phyloP scores from a whole-genome alignment of 2,329 filamentous ascomycete species.

The Ambrosiella beaveri region DNA sequence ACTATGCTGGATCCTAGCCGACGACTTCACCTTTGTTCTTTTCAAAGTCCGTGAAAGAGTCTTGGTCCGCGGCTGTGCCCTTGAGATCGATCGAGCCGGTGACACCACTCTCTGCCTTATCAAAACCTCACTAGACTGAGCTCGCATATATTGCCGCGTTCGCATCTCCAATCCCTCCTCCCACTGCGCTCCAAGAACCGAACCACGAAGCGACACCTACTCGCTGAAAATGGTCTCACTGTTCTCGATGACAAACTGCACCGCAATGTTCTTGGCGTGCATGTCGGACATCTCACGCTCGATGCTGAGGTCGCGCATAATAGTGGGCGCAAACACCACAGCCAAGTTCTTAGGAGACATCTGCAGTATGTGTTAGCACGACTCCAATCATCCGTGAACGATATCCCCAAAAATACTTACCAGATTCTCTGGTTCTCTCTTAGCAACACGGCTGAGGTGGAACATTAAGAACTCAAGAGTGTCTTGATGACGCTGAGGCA shows the following conservation, averaged over 20 bases:
- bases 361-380: slow-evolving; percentile 21
- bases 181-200: slow-evolving; percentile 1
- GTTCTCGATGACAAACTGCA: slow-evolving; percentile 88
- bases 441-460: slow-evolving; percentile 75
- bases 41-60: background rate
- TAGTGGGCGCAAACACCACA: slow-evolving; percentile 93
- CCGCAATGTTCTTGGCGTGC: slow-evolving; percentile 76
- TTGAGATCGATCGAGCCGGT: slow-evolving; percentile 4
- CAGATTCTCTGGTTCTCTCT: slow-evolving; percentile 68
- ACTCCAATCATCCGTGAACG: background rate
- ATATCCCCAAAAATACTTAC: slow-evolving; percentile 28
- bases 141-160: background rate
- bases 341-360: slow-evolving; percentile 96
- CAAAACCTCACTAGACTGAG: background rate
- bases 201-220: slow-evolving; percentile 10
- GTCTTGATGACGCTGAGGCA: slow-evolving; percentile 72
- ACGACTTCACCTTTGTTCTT: background rate
- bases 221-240: slow-evolving; percentile 63
- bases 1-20: background rate
- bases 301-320: slow-evolving; percentile 80
- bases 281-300: slow-evolving; percentile 95
- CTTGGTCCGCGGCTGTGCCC: background rate
- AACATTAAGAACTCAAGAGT: slow-evolving; percentile 88
- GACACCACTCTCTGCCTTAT: background rate
- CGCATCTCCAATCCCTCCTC: background rate